Evolutionary conservation across 2,329 filamentous ascomycete species (phyloP), one percentile per base, ranked within the genome.

Genomic region (Atkinsonella texensis): DNA sequence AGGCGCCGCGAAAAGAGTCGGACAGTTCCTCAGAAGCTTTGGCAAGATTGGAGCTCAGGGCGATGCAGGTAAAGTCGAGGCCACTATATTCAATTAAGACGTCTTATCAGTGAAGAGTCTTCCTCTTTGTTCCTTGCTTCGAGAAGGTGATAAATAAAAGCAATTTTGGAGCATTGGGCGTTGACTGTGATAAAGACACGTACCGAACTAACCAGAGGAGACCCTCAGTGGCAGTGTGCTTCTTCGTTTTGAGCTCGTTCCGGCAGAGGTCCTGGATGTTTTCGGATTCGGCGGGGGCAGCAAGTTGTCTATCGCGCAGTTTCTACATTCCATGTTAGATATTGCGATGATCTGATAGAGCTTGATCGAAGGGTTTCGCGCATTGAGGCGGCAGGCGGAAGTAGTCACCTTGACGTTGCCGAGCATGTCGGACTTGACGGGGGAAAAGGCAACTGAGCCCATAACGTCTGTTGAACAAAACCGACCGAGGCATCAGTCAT

Each of bases 141-240:
- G 9, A 38, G 11, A 38, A 28, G 28, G 1, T 28, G 7, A 8
- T 38, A n/a, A n/a, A 15, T 9, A 7, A 12, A 31, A 17, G 8
- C 17, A 44, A n/a, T 35, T 23, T 13, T 15, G 28, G 38, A 23
- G 10, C 23, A 9, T 23, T 17, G 46, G 18, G 1, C 32, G 38
- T 13, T 3, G 7, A 12, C 9, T 17, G 11, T 35, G n/a, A 33
- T 23, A 33, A 6, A 23, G 33, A 18, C 35, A 53, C 76, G 55
- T 77, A 94, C 87, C 91, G 86, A 59, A 84, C 78, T 55, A 96
- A 79, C 93, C 93, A 98, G 55, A 97, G 69, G 49, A 96, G 77
- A 50, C 90, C 93, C 71, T 96, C 90, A 12, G 89, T 85, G 51
- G 93, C 91, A 52, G 74, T 79, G 73, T 95, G 87, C 71, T 93